Evolutionary conservation across 768 basidiomycete species (phyloP), one percentile per base, ranked within the genome.

Genomic region (Lentinula lateritia): DNA sequence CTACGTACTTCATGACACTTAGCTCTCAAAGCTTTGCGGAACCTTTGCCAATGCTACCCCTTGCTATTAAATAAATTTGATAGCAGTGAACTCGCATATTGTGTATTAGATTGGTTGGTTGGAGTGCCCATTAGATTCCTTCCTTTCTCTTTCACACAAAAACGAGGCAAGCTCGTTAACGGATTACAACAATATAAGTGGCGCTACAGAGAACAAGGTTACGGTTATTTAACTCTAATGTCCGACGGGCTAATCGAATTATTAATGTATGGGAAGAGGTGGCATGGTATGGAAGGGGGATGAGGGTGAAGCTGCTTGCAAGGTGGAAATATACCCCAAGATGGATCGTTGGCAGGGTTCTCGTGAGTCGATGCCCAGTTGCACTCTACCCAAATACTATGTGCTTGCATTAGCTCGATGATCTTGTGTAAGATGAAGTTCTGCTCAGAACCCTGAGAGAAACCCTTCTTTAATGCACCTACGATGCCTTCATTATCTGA

Each of bases 401-500:
- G 62, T 0, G 64, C 61, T 9, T 64, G 52, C 35, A 67, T 70
- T 5, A 73, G 63, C 1, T 28, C 28, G 4, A 73, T 58, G 12
- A 77, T 70, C n/a, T 70, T 63, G 5, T 64, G 23, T 0, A 80
- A 63, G 18, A 78, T 71, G 0, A 23, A 61, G 35, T 70, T 69
- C 23, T 74, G 73, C 20, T 70, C 65, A 0, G 55, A 23, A 6
- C 69, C 63, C 10, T 68, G 68, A 20, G 72, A 73, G 8, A 23
- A 55, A 2, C 67, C 64, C 1, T 67, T 68, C 7, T 61, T 64
- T 4, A 80, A 62, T 0, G 76, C 72, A 0, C 69, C 66, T 12
- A 83, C 70, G 0, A 80, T 76, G 0, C 76, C 76, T 6, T 64
- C 36, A 58, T 82, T 81, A 62, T 83, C 79, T 0, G 77, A 80